Conservation (phyloP, 208 protist species). For the Lotmaria passim region DNA sequence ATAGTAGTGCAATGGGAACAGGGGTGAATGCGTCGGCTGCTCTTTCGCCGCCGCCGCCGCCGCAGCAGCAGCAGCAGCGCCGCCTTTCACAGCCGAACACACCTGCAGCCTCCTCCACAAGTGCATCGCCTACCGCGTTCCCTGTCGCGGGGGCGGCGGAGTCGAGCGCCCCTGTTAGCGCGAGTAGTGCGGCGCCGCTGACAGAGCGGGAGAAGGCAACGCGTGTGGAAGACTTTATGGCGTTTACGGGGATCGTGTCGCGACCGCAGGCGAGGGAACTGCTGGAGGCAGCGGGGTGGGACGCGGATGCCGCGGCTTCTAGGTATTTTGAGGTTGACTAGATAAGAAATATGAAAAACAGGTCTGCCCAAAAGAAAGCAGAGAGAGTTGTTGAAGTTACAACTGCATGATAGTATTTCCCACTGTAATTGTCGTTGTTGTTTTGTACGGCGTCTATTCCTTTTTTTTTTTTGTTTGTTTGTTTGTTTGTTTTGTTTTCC, state of each 20-base stretch:
- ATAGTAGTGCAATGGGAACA: not conserved
- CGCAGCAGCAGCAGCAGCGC: not conserved
- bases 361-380: not conserved
- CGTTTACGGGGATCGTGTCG: constrained; percentile 38
- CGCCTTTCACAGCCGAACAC: not conserved
- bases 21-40: too few species aligned
- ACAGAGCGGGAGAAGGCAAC: not conserved
- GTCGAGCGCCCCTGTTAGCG: too few species aligned
- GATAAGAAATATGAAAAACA: not conserved
- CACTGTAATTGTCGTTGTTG: too few species aligned
- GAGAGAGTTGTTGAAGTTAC: too few species aligned
- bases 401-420: too few species aligned
- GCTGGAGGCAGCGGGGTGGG: constrained; percentile 57
- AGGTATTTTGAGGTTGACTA: constrained; percentile 18
- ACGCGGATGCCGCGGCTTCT: constrained; percentile 42
- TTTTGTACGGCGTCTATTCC: too few species aligned
- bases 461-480: too few species aligned
- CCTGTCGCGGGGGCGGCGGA: not conserved
- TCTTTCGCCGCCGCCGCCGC: not conserved
- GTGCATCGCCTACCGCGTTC: not conserved
- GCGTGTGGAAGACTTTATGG: constrained; percentile 42
- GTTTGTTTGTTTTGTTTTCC: too few species aligned
- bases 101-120: not conserved
- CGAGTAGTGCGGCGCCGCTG: not conserved
- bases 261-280: constrained; percentile 31